phyloP scores from a whole-genome alignment of 495 filamentous ascomycete genomes.

The Aspergillus coremiiformis region DNA sequence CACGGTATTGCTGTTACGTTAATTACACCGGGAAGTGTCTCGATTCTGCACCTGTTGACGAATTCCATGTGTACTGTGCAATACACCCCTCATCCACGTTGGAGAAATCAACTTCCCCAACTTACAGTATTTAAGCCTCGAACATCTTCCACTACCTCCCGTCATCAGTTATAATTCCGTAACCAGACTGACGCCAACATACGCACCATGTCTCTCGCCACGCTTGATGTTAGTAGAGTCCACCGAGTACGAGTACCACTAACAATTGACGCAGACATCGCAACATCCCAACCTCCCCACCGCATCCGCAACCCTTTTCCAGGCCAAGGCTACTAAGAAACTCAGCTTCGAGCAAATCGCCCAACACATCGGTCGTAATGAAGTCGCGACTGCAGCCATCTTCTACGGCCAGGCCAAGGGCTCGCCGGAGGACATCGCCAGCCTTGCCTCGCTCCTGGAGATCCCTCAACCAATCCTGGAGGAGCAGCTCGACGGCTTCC shows the following conservation, averaged over 20 bases:
- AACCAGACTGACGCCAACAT: not conserved
- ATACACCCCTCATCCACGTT: not conserved
- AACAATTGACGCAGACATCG: constrained; percentile 20
- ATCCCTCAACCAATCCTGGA: constrained; percentile 52
- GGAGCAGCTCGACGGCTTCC: constrained; percentile 60
- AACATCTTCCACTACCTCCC: not conserved
- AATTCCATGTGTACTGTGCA: not conserved
- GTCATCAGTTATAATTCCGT: not conserved
- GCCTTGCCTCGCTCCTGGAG: constrained; percentile 59
- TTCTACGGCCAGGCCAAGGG: constrained; percentile 93
- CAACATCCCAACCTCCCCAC: constrained; percentile 53
- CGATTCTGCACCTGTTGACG: not conserved
- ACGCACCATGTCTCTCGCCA: constrained; percentile 33
- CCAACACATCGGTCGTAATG: constrained; percentile 66
- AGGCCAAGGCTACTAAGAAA: constrained; percentile 65
- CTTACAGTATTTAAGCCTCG: too few species aligned
- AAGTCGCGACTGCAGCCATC: constrained; percentile 84
- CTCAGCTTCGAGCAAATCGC: constrained; percentile 81
- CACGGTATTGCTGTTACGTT: not conserved
- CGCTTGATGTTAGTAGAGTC: constrained; percentile 33
- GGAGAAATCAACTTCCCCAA: too few species aligned
- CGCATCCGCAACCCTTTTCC: constrained; percentile 71
- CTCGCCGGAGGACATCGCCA: constrained; percentile 66
- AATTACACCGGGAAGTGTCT: not conserved
- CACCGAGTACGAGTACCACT: not conserved